Evolutionary conservation across 1,284 basidiomycete genomes (phyloP).

Genomic region (Pseudozyma sp.): DNA sequence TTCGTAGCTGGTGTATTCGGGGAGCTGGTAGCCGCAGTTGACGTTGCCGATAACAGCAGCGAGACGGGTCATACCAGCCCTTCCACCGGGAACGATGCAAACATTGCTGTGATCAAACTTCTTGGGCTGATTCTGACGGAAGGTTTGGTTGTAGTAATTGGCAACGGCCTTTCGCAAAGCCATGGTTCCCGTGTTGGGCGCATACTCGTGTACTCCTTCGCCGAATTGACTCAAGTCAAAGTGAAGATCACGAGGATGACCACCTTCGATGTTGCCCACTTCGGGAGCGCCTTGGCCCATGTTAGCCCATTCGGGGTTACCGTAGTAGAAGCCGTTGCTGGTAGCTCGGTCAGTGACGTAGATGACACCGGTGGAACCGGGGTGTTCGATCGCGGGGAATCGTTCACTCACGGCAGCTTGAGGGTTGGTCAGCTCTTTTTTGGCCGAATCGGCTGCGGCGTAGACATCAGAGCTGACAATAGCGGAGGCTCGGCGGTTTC

Average conservation of each 20-base stretch:
- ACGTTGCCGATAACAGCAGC: constrained; percentile 89
- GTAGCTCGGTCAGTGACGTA: constrained; percentile 62
- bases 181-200: constrained; percentile 90
- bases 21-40: constrained; percentile 76
- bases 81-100: constrained; percentile 89
- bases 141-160: constrained; percentile 79
- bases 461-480: constrained; percentile 22
- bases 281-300: constrained; percentile 61
- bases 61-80: constrained; percentile 87
- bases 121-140: constrained; percentile 81
- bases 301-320: constrained; percentile 51
- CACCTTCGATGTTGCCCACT: constrained; percentile 80
- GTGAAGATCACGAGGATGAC: constrained; percentile 76
- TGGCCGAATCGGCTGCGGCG: constrained; percentile 11
- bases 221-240: constrained; percentile 74
- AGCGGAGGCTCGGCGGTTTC: constrained; percentile 18
- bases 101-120: constrained; percentile 89
- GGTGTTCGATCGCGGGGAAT: constrained; percentile 64
- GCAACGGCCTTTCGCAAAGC: constrained; percentile 69
- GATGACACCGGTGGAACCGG: constrained; percentile 74
- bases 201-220: constrained; percentile 81
- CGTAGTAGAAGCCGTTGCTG: constrained; percentile 59
- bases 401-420: constrained; percentile 17
- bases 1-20: constrained; percentile 80
- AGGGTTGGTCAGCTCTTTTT: constrained; percentile 9